These are phyloP conservation scores for Kokia cookei DNA, from an alignment of 441 rosid genomes.

Conservation along the genomic window DNA sequence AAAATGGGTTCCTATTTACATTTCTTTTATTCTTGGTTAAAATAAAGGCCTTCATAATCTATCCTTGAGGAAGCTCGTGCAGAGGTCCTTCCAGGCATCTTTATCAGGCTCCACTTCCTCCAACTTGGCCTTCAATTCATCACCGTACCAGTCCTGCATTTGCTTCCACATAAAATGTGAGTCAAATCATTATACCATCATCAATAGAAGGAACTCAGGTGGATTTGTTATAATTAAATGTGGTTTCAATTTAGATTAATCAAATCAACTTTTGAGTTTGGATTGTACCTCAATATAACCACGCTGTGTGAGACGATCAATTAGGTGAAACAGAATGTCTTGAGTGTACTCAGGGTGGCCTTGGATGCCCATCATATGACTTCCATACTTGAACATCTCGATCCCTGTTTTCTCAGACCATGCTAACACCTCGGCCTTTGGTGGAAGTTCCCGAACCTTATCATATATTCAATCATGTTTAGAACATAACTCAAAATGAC, in stretches of 20 bases:
- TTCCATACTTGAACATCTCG: slow-evolving; percentile 54
- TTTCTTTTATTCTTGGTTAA: background rate
- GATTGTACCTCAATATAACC: slow-evolving; percentile 28
- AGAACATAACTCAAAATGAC: too few relatives aligned
- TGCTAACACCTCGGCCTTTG: slow-evolving; percentile 46
- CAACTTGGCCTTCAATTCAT: slow-evolving; percentile 34
- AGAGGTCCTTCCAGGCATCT: slow-evolving; percentile 49
- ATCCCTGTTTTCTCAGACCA: slow-evolving; percentile 48
- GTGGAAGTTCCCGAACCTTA: slow-evolving; percentile 50
- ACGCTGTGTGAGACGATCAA: slow-evolving; percentile 39
- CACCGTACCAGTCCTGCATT: slow-evolving; percentile 37
- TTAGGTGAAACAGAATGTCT: slow-evolving; percentile 49
- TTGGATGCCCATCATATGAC: slow-evolving; percentile 70
- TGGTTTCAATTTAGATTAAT: too few relatives aligned
- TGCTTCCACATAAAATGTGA: background rate
- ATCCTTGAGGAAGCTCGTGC: slow-evolving; percentile 56
- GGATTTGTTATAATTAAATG: too few relatives aligned
- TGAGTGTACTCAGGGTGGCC: slow-evolving; percentile 71
- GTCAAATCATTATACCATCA: background rate
- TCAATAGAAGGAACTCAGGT: background rate
- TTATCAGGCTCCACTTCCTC: slow-evolving; percentile 37
- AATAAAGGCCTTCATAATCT: slow-evolving; percentile 5
- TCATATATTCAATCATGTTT: background rate
- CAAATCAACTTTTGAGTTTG: too few relatives aligned
- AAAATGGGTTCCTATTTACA: background rate